phyloP scores from a whole-genome alignment of 2,329 filamentous ascomycete species.

The Epichloe brachyelytri region DNA sequence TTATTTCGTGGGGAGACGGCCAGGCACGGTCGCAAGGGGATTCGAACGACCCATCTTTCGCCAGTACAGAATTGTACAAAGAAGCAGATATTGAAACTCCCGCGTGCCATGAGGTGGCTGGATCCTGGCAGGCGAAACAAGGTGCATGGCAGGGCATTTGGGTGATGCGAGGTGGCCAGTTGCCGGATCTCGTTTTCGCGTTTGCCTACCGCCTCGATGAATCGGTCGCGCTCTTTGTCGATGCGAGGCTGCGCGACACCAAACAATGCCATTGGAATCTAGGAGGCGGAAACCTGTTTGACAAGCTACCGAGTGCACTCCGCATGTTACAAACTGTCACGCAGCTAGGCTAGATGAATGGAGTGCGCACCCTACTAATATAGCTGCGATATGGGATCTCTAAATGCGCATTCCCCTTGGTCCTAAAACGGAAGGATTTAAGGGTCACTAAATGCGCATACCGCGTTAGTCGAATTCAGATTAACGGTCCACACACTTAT shows the following conservation, averaged over 20 bases:
- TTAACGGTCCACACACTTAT: too few species aligned
- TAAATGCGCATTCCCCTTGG: too few species aligned
- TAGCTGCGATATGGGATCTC: too few species aligned
- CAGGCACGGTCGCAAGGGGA: conserved; percentile 2
- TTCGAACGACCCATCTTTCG: conserved; percentile 1
- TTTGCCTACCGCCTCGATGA: not conserved
- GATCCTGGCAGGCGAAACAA: not conserved
- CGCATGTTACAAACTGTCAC: too few species aligned
- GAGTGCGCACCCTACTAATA: too few species aligned
- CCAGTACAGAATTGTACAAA: not conserved
- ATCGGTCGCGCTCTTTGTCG: not conserved
- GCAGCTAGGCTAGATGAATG: too few species aligned
- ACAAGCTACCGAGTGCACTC: too few species aligned
- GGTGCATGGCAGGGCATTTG: not conserved
- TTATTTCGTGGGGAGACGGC: not conserved
- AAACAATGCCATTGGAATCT: not conserved
- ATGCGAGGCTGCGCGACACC: not conserved
- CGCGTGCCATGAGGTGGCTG: not conserved
- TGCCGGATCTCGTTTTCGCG: not conserved
- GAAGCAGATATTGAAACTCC: conserved; percentile 4
- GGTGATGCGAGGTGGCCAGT: not conserved
- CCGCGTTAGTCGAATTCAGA: too few species aligned
- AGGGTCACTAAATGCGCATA: too few species aligned
- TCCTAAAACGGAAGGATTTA: too few species aligned
- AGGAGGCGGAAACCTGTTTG: not conserved